phyloP scores from a whole-genome alignment of 164 flowering plant species.

The Dillenia suffruticosa region DNA sequence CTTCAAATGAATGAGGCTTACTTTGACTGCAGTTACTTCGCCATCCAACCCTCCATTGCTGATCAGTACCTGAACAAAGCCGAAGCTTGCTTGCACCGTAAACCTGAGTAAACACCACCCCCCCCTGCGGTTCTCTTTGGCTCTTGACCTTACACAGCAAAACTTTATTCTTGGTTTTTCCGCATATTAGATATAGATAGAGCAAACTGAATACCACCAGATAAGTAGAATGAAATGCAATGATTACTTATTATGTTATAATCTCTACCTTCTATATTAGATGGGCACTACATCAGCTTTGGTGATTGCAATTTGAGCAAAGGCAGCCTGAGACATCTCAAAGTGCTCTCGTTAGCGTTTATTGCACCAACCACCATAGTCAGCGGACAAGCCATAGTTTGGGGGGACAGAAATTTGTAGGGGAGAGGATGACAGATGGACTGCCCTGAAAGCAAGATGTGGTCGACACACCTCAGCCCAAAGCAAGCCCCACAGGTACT shows the following conservation, averaged over 20 bases:
- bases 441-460: slow-evolving; percentile 58
- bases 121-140: slow-evolving; percentile 52
- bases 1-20: slow-evolving; percentile 76
- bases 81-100: slow-evolving; percentile 45
- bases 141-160: slow-evolving; percentile 56
- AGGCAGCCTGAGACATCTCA: slow-evolving; percentile 66
- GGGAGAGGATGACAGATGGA: slow-evolving; percentile 61
- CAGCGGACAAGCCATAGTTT: slow-evolving; percentile 60
- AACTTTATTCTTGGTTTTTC: neutral
- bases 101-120: slow-evolving; percentile 71
- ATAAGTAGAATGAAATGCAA: neutral
- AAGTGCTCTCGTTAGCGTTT: slow-evolving; percentile 71
- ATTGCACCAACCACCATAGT: slow-evolving; percentile 90
- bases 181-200: neutral
- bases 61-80: slow-evolving; percentile 61
- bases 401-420: slow-evolving; percentile 86
- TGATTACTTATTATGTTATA: neutral
- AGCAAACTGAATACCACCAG: neutral
- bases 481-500: slow-evolving; percentile 71
- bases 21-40: slow-evolving; percentile 62
- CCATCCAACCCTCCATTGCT: slow-evolving; percentile 74
- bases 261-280: slow-evolving; percentile 56
- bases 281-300: slow-evolving; percentile 69
- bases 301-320: slow-evolving; percentile 49
- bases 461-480: slow-evolving; percentile 67